Percentiles rank a stretch among this genome's conserved stretches.
Evolutionary conservation across 2,329 filamentous ascomycete species (phyloP).

Genomic region (Pyricularia sp.): DNA sequence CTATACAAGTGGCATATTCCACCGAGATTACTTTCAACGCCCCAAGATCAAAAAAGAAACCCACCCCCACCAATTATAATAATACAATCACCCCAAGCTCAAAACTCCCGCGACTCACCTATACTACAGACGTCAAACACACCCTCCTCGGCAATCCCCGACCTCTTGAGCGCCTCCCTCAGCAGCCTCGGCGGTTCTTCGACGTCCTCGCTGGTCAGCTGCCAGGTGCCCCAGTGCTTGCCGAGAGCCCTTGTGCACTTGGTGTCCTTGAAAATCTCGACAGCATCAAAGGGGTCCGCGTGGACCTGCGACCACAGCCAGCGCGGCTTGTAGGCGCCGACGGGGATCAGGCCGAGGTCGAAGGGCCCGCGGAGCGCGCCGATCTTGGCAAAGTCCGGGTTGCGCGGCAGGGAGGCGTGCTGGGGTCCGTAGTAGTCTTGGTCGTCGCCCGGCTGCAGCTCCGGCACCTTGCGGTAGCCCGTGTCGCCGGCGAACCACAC

Average conservation of each 20-base stretch:
- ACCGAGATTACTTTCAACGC: neutral
- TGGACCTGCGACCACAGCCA: conserved; percentile 68
- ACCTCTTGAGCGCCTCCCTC: conserved; percentile 55
- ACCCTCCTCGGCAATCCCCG: conserved; percentile 55
- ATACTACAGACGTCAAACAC: conserved; percentile 75
- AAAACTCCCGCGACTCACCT: conserved; percentile 71
- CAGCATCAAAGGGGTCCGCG: conserved; percentile 72
- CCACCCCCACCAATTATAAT: neutral
- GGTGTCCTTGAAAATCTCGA: conserved; percentile 82
- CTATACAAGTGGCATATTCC: neutral
- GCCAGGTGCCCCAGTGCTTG: conserved; percentile 92
- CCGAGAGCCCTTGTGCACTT: conserved; percentile 64
- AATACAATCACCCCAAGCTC: neutral
- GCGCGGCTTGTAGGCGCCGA: conserved; percentile 73
- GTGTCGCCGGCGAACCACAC: conserved; percentile 87
- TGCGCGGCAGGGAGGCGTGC: conserved; percentile 53
- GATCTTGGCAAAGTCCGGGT: conserved; percentile 77
- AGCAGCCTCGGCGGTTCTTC: conserved; percentile 67
- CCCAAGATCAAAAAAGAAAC: neutral
- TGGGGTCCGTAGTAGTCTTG: conserved; percentile 68
- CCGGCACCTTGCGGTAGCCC: conserved; percentile 69
- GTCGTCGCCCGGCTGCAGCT: conserved; percentile 45
- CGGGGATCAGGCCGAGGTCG: conserved; percentile 83
- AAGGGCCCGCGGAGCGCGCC: conserved; percentile 72
- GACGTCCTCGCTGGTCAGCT: conserved; percentile 72